Percentiles rank a stretch among this genome's conserved stretches.
Conservation (phyloP, 345 rosid species). For the Excoecaria agallocha region DNA sequence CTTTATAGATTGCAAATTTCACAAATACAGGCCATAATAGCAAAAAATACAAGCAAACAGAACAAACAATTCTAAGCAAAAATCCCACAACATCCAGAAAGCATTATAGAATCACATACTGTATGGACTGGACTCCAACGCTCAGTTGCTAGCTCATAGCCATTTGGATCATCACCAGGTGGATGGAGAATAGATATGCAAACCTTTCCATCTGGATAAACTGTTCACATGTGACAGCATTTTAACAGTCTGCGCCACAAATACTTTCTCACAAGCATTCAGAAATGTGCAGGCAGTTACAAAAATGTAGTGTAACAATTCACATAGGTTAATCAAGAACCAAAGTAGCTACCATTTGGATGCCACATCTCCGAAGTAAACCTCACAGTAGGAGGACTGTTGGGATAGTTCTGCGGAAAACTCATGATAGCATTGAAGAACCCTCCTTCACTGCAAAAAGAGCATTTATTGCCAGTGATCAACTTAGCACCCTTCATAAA, state of each 20-base stretch:
- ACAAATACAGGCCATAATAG: neutral
- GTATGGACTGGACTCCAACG: constrained; percentile 90
- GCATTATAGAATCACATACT: constrained; percentile 31
- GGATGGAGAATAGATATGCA: constrained; percentile 93
- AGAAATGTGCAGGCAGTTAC: no score
- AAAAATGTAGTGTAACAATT: no score
- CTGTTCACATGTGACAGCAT: constrained; percentile 26
- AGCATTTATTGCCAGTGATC: neutral
- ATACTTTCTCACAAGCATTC: neutral
- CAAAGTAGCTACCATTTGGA: constrained; percentile 63
- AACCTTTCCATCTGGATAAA: constrained; percentile 74
- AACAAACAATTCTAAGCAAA: neutral
- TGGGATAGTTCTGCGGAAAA: constrained; percentile 67
- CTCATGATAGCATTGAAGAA: constrained; percentile 79
- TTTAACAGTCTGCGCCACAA: constrained; percentile 14
- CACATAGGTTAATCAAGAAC: constrained; percentile 10
- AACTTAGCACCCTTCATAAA: neutral
- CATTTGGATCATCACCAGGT: constrained; percentile 92
- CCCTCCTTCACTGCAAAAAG: constrained; percentile 68
- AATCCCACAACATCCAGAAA: neutral
- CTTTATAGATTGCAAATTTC: neutral
- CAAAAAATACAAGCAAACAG: neutral
- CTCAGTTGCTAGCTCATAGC: constrained; percentile 86
- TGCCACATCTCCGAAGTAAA: constrained; percentile 88
- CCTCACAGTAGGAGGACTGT: constrained; percentile 70